Evolutionary conservation across 768 basidiomycete species (phyloP), one percentile per base, ranked within the genome.

Genomic region (Suillus occidentalis): DNA sequence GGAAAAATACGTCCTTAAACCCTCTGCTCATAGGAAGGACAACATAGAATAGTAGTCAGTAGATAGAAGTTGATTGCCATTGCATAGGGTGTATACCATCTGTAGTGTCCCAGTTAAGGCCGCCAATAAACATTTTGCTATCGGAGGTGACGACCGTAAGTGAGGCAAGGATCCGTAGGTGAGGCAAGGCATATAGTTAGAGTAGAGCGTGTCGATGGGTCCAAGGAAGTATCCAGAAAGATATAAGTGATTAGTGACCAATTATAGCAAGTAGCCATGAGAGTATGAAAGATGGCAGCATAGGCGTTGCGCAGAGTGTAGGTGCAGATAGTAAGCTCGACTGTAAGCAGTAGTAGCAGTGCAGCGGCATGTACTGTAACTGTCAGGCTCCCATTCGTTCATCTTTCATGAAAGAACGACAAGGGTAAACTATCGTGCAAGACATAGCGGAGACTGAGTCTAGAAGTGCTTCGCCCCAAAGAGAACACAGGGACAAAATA

Each of bases 101-200:
- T 80, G 89, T 91, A 73, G 92, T 94, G 74, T 93, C 91, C 92
- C 92, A 94, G 81, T 89, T 94, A 69, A 94, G 83, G 72, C 92
- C 92, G 71, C 92, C 92, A 76, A 94, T 88, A 82, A 94, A 94
- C 84, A 94, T 88, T 84, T 94, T 94, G 78, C 92, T 94, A 85
- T 72, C 72, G 68, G 73, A 67, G 53, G 34, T 66, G 62, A 49
- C 62, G 73, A 69, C 69, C 69, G 65, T 71, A 76, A 70, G 69
- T 70, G 75, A 65, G 64, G 65, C 61, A 71, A 71, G 68, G 62
- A 73, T 66, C 69, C 71, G 71, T 58, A 73, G 58, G 66, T 70
- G 67, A 66, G 66, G 69, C 37, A 58, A 39, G 56, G 58, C 40
- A 59, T 40, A 40, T 59, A 59, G 58, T 59, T 42, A 59, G 68